Evolutionary conservation across 1,284 basidiomycete species (phyloP).

Genomic region (Coniophora puteana): DNA sequence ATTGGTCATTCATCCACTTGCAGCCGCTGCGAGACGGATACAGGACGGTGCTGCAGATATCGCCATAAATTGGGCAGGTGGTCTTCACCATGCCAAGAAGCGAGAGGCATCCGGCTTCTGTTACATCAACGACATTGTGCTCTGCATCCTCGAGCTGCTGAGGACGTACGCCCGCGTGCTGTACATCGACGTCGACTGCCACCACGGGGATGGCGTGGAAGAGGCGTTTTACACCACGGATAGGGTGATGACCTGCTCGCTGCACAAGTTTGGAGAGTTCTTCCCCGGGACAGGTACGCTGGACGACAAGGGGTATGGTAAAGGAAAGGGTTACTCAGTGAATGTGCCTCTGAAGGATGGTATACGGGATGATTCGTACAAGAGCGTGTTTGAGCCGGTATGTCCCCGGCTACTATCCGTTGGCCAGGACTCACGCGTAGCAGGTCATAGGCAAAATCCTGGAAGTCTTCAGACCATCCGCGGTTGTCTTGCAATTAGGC

Average conservation of each 20-base stretch:
- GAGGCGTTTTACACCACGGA: conserved; percentile 99
- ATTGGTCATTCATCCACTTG: background rate
- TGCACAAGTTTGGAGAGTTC: conserved; percentile 97
- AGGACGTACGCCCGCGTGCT: conserved; percentile 83
- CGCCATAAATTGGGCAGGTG: conserved; percentile 97
- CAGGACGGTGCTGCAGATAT: conserved; percentile 86
- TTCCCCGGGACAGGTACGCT: conserved; percentile 94
- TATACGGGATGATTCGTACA: conserved; percentile 81
- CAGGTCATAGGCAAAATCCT: conserved; percentile 86
- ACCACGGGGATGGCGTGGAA: conserved; percentile 98
- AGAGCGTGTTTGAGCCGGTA: conserved; percentile 87
- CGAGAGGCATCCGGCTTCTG: conserved; percentile 95
- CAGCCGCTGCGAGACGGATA: conserved; percentile 82
- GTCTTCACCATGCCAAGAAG: conserved; percentile 97
- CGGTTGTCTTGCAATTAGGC: conserved; percentile 92
- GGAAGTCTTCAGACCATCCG: conserved; percentile 88
- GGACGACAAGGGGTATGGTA: conserved; percentile 82
- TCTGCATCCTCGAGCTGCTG: conserved; percentile 85
- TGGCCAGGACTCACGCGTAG: conserved; percentile 4
- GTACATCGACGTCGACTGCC: conserved; percentile 98
- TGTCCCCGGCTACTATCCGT: conserved; percentile 25
- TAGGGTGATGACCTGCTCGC: conserved; percentile 93
- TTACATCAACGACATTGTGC: conserved; percentile 96
- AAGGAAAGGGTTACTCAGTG: conserved; percentile 87
- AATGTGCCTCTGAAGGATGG: conserved; percentile 96